Evolutionary conservation across 2,329 filamentous ascomycete genomes (phyloP).

Genomic region (Ophiosphaerella korrae): DNA sequence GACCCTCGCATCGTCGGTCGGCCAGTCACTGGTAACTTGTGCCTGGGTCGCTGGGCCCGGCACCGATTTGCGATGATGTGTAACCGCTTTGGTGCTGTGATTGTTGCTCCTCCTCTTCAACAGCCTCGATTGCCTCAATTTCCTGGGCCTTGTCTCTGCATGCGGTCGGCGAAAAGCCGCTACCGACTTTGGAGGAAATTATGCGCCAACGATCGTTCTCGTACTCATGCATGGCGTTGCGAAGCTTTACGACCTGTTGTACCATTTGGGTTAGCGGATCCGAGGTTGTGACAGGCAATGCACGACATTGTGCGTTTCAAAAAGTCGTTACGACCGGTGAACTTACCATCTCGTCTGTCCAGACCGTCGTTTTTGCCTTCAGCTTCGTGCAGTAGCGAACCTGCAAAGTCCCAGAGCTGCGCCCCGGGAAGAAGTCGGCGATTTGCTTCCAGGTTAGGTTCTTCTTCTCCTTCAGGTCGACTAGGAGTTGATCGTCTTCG

Average conservation of each 20-base stretch:
- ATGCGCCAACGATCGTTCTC: slow-evolving; percentile 93
- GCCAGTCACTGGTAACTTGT: slow-evolving; percentile 44
- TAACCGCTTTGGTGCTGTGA: slow-evolving; percentile 38
- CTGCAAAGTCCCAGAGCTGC: slow-evolving; percentile 87
- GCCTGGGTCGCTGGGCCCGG: slow-evolving; percentile 38
- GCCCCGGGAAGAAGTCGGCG: slow-evolving; percentile 90
- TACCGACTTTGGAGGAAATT: slow-evolving; percentile 87
- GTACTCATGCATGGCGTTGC: slow-evolving; percentile 78
- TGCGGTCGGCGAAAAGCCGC: slow-evolving; percentile 83
- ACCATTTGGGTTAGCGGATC: slow-evolving; percentile 41
- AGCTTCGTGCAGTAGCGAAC: slow-evolving; percentile 95
- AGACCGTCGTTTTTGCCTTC: slow-evolving; percentile 90
- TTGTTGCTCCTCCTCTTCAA: slow-evolving; percentile 24
- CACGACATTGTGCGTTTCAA: slow-evolving; percentile 46
- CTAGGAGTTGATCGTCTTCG: slow-evolving; percentile 84
- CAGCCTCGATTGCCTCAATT: slow-evolving; percentile 50
- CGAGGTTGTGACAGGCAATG: slow-evolving; percentile 32
- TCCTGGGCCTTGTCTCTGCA: slow-evolving; percentile 81
- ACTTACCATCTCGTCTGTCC: slow-evolving; percentile 90
- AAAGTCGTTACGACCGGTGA: slow-evolving; percentile 13
- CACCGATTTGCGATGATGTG: slow-evolving; percentile 37
- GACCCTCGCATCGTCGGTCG: slow-evolving; percentile 23
- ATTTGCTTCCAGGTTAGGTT: slow-evolving; percentile 98
- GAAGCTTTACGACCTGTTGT: slow-evolving; percentile 74
- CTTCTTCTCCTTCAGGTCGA: slow-evolving; percentile 93